These are phyloP conservation scores for Sclerotinia spermophila DNA, from an alignment of 2,329 filamentous ascomycete genomes.

Conservation along the genomic window DNA sequence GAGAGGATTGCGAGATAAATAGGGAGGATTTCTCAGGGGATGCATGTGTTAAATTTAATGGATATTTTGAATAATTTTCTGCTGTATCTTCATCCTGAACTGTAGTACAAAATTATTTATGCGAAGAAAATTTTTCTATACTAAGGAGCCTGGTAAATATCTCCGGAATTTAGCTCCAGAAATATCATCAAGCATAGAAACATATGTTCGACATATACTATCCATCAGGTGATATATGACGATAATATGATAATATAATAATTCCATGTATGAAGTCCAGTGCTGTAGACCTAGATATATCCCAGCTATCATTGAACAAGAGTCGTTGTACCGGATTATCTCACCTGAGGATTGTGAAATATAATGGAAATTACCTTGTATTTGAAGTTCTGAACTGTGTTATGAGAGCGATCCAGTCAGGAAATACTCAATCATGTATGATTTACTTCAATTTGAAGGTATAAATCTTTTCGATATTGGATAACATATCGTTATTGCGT, in stretches of 20 bases:
- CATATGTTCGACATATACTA: too few species aligned
- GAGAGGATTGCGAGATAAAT: not conserved
- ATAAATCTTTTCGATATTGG: not conserved
- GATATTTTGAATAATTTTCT: not conserved
- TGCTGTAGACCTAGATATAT: not conserved
- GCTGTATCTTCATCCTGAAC: not conserved
- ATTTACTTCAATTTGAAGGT: fast-evolving
- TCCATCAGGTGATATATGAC: too few species aligned
- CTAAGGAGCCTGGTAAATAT: too few species aligned
- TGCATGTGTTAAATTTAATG: not conserved
- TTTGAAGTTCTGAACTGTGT: not conserved
- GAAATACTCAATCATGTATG: too few species aligned
- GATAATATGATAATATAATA: not conserved
- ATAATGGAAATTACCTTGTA: not conserved
- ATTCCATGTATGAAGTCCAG: not conserved
- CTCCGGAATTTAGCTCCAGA: too few species aligned
- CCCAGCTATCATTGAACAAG: not conserved
- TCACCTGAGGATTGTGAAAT: not conserved
- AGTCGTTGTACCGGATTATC: too few species aligned
- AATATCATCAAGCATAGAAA: too few species aligned
- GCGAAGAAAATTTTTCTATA: too few species aligned
- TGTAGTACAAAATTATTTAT: not conserved
- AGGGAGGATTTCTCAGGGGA: not conserved
- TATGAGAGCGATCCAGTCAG: not conserved
- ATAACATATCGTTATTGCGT: not conserved